Conservation (phyloP, 2,329 filamentous ascomycete genomes). For the Tolypocladium amazonense region DNA sequence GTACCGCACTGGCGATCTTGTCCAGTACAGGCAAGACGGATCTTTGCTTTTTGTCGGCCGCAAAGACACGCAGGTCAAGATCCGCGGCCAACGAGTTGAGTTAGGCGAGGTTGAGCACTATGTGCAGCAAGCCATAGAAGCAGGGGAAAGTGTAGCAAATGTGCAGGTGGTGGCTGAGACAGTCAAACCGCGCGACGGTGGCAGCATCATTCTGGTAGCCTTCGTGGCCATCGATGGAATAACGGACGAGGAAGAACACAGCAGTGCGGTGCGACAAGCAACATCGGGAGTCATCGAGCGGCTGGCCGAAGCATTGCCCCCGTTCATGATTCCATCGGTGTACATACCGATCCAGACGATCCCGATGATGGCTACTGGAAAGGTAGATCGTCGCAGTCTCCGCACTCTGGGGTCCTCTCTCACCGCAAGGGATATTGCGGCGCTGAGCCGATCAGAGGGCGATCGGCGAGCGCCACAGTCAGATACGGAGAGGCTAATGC, state of each 20-base stretch:
- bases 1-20: constrained; percentile 12
- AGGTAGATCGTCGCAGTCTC: constrained; percentile 3
- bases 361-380: constrained; percentile 3
- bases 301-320: background rate
- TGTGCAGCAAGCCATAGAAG: background rate
- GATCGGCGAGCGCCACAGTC: constrained; percentile 4
- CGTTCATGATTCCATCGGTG: constrained; percentile 4
- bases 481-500: constrained; percentile 7
- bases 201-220: background rate
- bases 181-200: background rate
- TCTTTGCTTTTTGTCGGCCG: constrained; percentile 31
- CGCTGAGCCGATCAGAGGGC: constrained; percentile 3
- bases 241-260: background rate
- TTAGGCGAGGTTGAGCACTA: constrained; percentile 15
- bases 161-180: constrained; percentile 1
- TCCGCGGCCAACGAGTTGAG: constrained; percentile 43
- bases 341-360: constrained; percentile 3
- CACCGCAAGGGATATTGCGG: background rate
- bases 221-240: background rate
- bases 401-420: background rate
- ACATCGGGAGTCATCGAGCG: background rate
- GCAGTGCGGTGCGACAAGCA: background rate
- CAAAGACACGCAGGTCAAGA: constrained; percentile 44
- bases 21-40: constrained; percentile 21
- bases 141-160: background rate